Percentiles rank a stretch among this genome's conserved stretches.
Evolutionary conservation across 805 yeast species (phyloP).

Genomic region (Hanseniaspora nectarophila): DNA sequence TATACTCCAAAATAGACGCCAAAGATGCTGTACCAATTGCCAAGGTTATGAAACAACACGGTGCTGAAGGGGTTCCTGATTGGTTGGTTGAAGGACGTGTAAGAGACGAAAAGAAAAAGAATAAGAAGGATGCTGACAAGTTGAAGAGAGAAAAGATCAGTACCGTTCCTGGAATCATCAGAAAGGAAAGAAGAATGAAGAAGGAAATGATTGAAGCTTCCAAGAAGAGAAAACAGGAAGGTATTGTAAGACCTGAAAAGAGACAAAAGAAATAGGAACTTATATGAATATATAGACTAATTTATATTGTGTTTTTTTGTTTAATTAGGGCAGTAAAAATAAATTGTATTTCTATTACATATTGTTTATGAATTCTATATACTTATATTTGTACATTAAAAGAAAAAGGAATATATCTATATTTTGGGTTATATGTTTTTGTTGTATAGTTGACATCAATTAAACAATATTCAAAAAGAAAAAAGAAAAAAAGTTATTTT

Average conservation of each 20-base stretch:
- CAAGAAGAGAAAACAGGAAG: constrained; percentile 41
- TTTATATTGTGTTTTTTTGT: no score
- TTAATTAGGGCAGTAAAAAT: no score
- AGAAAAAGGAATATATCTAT: background rate
- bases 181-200: constrained; percentile 49
- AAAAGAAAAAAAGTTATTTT: no score
- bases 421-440: background rate
- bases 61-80: constrained; percentile 46
- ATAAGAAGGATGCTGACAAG: constrained; percentile 36
- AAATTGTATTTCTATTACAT: no score
- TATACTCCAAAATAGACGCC: constrained; percentile 83
- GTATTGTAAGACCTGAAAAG: constrained; percentile 10
- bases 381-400: background rate
- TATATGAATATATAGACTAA: no score
- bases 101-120: constrained; percentile 3
- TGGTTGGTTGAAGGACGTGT: constrained; percentile 57
- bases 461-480: background rate
- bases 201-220: constrained; percentile 67
- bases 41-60: constrained; percentile 92
- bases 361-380: background rate
- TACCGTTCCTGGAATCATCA: constrained; percentile 65
- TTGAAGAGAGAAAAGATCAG: constrained; percentile 63
- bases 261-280: background rate
- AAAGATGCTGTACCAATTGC: constrained; percentile 67
- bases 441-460: no score